Conservation (phyloP, 495 filamentous ascomycete species). For the Parachaetomium inaequale region DNA sequence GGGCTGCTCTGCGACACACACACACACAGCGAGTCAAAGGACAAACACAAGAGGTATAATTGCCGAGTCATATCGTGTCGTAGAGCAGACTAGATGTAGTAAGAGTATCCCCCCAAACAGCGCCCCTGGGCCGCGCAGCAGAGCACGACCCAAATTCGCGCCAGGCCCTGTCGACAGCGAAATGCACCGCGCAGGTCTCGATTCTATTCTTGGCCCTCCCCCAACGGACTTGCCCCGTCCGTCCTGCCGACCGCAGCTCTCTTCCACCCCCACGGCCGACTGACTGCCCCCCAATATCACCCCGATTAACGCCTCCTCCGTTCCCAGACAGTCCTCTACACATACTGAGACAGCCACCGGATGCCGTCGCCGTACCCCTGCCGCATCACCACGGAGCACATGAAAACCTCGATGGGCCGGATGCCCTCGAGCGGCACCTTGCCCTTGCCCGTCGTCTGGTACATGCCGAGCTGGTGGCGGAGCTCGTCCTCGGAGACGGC, state of each 20-base stretch:
- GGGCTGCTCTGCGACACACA: too few relatives aligned
- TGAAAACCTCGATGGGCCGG: slow-evolving; percentile 95
- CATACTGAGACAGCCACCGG: slow-evolving; percentile 75
- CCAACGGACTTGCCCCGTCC: neutral
- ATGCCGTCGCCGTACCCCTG: slow-evolving; percentile 84
- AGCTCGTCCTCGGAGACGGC: slow-evolving; percentile 94
- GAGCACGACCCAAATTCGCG: slow-evolving; percentile 14
- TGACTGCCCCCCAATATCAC: neutral
- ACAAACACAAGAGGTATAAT: slow-evolving; percentile 27
- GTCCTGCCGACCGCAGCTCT: neutral
- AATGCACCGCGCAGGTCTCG: slow-evolving; percentile 1
- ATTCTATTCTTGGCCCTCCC: slow-evolving; percentile 3
- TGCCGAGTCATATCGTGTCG: slow-evolving; percentile 31
- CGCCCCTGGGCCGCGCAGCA: slow-evolving; percentile 13
- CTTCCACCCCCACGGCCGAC: neutral
- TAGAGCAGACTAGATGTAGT: slow-evolving; percentile 28
- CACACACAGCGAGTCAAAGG: neutral
- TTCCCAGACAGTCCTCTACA: slow-evolving; percentile 42
- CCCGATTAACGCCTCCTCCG: slow-evolving; percentile 3
- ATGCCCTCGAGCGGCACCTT: slow-evolving; percentile 94
- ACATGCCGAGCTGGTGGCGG: slow-evolving; percentile 81
- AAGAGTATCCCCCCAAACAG: slow-evolving; percentile 17
- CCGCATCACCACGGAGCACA: slow-evolving; percentile 98
- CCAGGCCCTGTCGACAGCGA: neutral
- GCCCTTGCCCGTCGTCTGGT: slow-evolving; percentile 97